Evolutionary conservation across 169 alveolate genomes (phyloP).

Genomic region (Cryptosporidium baileyi): DNA sequence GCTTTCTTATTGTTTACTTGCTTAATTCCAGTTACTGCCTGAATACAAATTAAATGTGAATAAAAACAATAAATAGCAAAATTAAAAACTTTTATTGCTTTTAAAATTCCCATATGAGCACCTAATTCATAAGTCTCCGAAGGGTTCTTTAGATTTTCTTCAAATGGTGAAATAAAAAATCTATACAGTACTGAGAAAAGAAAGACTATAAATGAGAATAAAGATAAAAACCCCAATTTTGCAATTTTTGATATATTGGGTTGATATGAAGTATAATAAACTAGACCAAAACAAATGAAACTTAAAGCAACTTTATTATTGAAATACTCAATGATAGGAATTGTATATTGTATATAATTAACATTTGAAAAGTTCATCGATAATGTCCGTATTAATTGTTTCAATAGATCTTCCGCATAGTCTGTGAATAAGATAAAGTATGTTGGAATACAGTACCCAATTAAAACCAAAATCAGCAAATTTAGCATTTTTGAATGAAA

Average conservation of each 20-base stretch:
- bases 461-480: background rate
- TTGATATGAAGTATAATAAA: slow-evolving; percentile 6
- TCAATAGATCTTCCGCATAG: slow-evolving; percentile 41
- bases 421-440: slow-evolving; percentile 48
- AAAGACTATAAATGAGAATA: slow-evolving; percentile 23
- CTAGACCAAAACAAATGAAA: slow-evolving; percentile 21
- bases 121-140: slow-evolving; percentile 28
- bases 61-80: slow-evolving; percentile 61
- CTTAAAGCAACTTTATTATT: slow-evolving; percentile 2
- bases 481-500: slow-evolving; percentile 29
- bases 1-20: slow-evolving; percentile 6
- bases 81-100: slow-evolving; percentile 22
- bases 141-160: background rate
- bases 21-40: slow-evolving; percentile 17
- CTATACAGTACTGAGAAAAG: slow-evolving; percentile 27
- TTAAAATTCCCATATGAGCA: slow-evolving; percentile 53
- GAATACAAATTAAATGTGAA: slow-evolving; percentile 51
- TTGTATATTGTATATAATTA: background rate
- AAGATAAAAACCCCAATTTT: slow-evolving; percentile 23
- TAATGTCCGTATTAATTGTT: slow-evolving; percentile 11
- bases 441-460: slow-evolving; percentile 56
- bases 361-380: background rate
- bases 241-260: slow-evolving; percentile 52
- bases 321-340: background rate
- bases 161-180: slow-evolving; percentile 54